A percentile compares a stretch with the other conserved stretches of the same genome.
Evolutionary conservation across 345 rosid species (phyloP).

Genomic region (Euphorbia tirucalli): DNA sequence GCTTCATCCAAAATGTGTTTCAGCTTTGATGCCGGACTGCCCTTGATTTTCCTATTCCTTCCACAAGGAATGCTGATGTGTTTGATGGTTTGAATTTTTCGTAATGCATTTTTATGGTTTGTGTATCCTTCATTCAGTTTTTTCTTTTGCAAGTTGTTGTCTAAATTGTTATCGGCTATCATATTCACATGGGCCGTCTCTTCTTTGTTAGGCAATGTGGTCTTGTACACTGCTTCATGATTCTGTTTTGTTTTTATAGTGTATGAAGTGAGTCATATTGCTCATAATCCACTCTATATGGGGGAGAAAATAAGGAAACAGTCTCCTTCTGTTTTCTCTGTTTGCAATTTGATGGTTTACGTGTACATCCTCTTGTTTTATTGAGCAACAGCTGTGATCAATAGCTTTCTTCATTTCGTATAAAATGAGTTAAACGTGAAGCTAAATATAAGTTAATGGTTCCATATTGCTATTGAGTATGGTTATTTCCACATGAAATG

Average conservation of each 20-base stretch:
- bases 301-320: neutral
- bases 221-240: neutral
- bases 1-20: slow-evolving; percentile 25
- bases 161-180: too few species aligned
- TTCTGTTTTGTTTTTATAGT: neutral
- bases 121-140: neutral
- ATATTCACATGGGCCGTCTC: neutral
- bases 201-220: neutral
- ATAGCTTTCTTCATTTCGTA: neutral
- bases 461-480: neutral
- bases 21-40: slow-evolving; percentile 71
- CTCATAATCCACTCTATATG: neutral
- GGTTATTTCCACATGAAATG: too few species aligned
- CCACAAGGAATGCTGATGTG: slow-evolving; percentile 66
- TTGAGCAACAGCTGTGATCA: neutral
- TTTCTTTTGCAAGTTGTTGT: too few species aligned
- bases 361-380: too few species aligned
- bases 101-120: slow-evolving; percentile 4
- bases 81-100: slow-evolving; percentile 76
- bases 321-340: neutral
- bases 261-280: neutral
- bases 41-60: slow-evolving; percentile 67
- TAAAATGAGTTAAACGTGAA: neutral
- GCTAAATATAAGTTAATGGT: neutral
- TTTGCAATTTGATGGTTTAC: too few species aligned